Base-by-base conservation (phyloP, 164 flowering plant genomes). In the Nelumbo lutea region DNA sequence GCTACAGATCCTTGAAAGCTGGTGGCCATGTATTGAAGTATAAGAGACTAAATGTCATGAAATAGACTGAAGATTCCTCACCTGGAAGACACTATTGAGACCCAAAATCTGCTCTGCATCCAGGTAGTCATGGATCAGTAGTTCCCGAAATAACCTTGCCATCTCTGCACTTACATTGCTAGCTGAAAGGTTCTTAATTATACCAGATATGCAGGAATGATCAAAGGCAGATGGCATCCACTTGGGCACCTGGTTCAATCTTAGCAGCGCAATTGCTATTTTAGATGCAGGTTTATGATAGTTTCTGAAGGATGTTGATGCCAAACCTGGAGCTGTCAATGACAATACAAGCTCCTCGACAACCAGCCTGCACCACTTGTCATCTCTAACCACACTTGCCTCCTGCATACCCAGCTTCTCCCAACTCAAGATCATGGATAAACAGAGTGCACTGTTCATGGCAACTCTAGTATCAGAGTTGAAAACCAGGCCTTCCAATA, bases 291-390 rank as follows among this genome's bases (percentile, higher is more conserved):
- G 88, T 74, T 82, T 89, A 78, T 84, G 86, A 63, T 86, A 81
- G 71, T 80, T 81, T 42, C 58, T 75, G 76, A 79, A 81, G 45
- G 85, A 72, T 53, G 77, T 84, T 43, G 98, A 84, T 59, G 84
- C 86, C 72, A 90, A 75, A 71, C 83, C 63, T 6, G 99, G 97
- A 66, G 78, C 80, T 50, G 86, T 82, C 78, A 95, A 68, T 47
- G 89, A 88, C 80, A 85, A 73, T 9, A 81, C 88, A 74, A 92
- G 66, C 76, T 95, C 98, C 76, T 93, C 98, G 46, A 87, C 79
- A 59, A 92, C 82, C 61, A 92, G 51, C 73, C 95, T 85, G 76
- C 79, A 87, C 99, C 99, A 95, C 15, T 68, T 78, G 62, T 72
- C 75, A 62, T 70, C 79, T 69, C 66, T 66, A n/a, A 66, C 51